Conservation (phyloP, 208 protist species). For the Spongospora subterranea region DNA sequence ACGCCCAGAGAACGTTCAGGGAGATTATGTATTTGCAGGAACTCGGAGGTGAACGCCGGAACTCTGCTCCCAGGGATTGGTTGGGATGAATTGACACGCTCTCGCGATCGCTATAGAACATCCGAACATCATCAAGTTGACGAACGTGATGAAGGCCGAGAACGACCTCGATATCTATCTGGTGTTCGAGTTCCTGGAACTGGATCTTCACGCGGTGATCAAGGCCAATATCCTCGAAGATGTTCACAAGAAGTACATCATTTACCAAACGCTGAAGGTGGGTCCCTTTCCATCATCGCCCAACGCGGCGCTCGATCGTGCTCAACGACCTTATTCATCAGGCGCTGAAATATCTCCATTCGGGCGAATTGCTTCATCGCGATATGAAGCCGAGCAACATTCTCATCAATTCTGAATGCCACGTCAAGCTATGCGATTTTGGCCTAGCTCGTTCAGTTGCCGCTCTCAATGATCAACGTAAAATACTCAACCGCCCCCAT, state of each 20-base stretch:
- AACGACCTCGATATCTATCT: constrained; percentile 82
- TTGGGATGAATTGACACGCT: not conserved
- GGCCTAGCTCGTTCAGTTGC: constrained; percentile 80
- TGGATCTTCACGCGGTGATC: constrained; percentile 80
- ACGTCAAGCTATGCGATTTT: constrained; percentile 95
- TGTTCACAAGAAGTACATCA: constrained; percentile 78
- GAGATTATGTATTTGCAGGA: constrained; percentile 80
- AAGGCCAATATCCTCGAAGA: constrained; percentile 79
- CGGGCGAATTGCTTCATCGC: constrained; percentile 81
- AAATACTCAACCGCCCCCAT: not conserved
- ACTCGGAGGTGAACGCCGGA: not conserved
- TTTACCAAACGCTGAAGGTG: constrained; percentile 77
- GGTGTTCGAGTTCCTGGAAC: constrained; percentile 81
- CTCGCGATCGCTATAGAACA: constrained; percentile 63
- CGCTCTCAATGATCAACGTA: not conserved
- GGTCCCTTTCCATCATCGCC: constrained; percentile 66
- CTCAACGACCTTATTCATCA: constrained; percentile 64
- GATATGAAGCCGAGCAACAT: constrained; percentile 96
- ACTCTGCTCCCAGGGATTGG: not conserved
- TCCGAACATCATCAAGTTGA: constrained; percentile 77
- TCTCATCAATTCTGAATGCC: constrained; percentile 89
- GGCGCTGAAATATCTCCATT: constrained; percentile 73
- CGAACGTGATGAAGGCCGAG: constrained; percentile 79
- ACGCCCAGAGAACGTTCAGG: constrained; percentile 80
- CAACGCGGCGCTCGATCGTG: constrained; percentile 66